Percentiles rank a stretch among this genome's conserved stretches.
Conservation (phyloP, 768 basidiomycete species). For the Termitomyces titanicus region DNA sequence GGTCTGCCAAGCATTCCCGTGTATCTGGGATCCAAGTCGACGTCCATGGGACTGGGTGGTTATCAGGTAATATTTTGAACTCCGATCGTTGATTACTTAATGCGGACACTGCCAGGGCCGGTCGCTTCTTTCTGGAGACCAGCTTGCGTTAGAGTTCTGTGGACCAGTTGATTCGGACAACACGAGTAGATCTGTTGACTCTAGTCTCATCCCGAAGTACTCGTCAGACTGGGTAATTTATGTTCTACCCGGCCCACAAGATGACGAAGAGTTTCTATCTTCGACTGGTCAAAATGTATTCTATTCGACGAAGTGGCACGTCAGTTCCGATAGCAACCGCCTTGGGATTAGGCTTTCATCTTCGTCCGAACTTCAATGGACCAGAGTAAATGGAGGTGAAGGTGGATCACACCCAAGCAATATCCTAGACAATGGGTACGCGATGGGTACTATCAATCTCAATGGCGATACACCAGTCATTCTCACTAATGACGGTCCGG, state of each 20-base stretch:
- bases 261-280: constrained; percentile 52
- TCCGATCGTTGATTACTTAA: too few species aligned
- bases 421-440: constrained; percentile 61
- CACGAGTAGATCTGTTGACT: constrained; percentile 19
- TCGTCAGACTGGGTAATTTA: constrained; percentile 47
- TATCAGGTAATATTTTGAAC: too few species aligned
- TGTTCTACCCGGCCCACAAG: constrained; percentile 62
- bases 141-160: constrained; percentile 37
- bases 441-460: constrained; percentile 50
- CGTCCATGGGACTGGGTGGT: constrained; percentile 58
- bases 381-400: constrained; percentile 54
- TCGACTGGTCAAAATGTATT: constrained; percentile 43
- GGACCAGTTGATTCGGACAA: constrained; percentile 17
- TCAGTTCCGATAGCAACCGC: constrained; percentile 57
- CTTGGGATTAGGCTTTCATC: constrained; percentile 59
- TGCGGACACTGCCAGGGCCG: constrained; percentile 39
- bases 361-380: constrained; percentile 44
- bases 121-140: constrained; percentile 46
- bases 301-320: constrained; percentile 48
- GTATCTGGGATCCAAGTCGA: constrained; percentile 64
- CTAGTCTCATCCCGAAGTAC: constrained; percentile 37
- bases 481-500: constrained; percentile 57
- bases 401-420: constrained; percentile 71
- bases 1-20: constrained; percentile 55
- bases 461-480: constrained; percentile 73